Base-by-base conservation (phyloP, 352 stramenopile species). In the Phytophthora sojae region DNA sequence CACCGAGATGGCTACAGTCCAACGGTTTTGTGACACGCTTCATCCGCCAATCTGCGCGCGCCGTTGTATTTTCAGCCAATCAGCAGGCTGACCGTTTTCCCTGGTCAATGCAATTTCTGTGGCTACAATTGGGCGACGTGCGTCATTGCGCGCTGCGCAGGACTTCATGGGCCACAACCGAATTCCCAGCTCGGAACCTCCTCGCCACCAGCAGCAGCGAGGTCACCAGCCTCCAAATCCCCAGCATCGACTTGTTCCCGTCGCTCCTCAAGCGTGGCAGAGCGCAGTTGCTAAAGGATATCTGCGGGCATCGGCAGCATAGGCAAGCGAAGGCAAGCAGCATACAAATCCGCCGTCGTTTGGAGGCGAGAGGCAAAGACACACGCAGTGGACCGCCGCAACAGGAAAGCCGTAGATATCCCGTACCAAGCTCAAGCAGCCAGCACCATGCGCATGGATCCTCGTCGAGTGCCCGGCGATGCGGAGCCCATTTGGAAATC, bases 401-500 rank as follows among this genome's bases (percentile, higher is more conserved):
- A 66, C 19, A 29, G 67, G 57, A 73, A 73, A 67, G 39, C 39
- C 39, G 39, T 21, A 47, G 21, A 21, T 21, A 21, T 21, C 21
- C 21, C 21, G 21, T 21, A 21, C n/a, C 15, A 49, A 49, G 39
- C 12, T 49, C 51, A 44, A 59, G 21, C 25, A 44, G 64, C 15
- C 55, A 49, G 15, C 17, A 60, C 6, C 39, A 67, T 72, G 59
- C 45, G 45, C 21, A 15, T 63, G 29, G 2, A 57, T 64, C 54
- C 61, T 59, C 51, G 30, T 44, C 59, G 60, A 58, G 17, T 37
- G 7, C 45, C 57, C 21, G 39, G 51, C 35, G 53, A 6, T 15
- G 58, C n/a, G 0, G 64, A 72, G 42, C 56, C 64, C 50, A 77
- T 76, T 78, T 78, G 68, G 72, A 78, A 75, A 80, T 60, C 61